A percentile compares a stretch with the other conserved stretches of the same genome.
phyloP scores from a whole-genome alignment of 768 basidiomycete species.

The Tricholomella constricta region DNA sequence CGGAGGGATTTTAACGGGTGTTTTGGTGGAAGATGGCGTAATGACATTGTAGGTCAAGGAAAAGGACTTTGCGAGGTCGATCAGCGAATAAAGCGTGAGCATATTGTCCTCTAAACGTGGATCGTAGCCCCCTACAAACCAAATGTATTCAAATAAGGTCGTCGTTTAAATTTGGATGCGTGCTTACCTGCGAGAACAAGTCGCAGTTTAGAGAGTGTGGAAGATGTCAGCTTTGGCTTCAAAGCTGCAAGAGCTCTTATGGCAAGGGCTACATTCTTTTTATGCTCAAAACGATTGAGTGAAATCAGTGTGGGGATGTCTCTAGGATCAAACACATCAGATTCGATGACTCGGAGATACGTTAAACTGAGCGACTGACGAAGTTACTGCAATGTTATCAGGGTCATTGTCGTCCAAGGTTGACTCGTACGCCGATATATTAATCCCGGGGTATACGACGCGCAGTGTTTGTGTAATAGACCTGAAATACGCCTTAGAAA shows the following conservation, averaged over 20 bases:
- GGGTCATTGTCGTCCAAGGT: conserved; percentile 43
- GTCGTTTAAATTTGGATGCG: not conserved
- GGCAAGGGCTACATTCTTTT: conserved; percentile 89
- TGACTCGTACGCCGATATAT: conserved; percentile 69
- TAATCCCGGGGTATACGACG: conserved; percentile 97
- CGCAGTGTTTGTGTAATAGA: conserved; percentile 61
- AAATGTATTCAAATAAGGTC: not conserved
- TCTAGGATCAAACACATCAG: conserved; percentile 30
- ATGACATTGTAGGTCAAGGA: conserved; percentile 61
- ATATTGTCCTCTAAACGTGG: conserved; percentile 85
- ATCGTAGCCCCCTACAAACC: conserved; percentile 80
- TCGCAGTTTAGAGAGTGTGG: conserved; percentile 44
- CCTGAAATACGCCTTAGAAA: conserved; percentile 76
- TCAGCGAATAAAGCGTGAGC: conserved; percentile 61
- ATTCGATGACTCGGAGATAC: not conserved
- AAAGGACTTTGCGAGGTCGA: conserved; percentile 54
- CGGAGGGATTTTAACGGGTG: conserved; percentile 37
- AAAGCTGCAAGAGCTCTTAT: conserved; percentile 74
- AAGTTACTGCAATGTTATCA: conserved; percentile 55
- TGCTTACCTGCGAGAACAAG: conserved; percentile 77
- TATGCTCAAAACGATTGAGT: conserved; percentile 92
- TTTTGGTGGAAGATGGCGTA: conserved; percentile 45
- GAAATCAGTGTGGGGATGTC: conserved; percentile 77
- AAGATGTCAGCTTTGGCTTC: conserved; percentile 25
- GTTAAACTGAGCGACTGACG: conserved; percentile 45